A percentile compares a stretch with the other conserved stretches of the same genome.
Evolutionary conservation across 2,329 filamentous ascomycete genomes (phyloP).

Genomic region (Plenodomus lindquistii): DNA sequence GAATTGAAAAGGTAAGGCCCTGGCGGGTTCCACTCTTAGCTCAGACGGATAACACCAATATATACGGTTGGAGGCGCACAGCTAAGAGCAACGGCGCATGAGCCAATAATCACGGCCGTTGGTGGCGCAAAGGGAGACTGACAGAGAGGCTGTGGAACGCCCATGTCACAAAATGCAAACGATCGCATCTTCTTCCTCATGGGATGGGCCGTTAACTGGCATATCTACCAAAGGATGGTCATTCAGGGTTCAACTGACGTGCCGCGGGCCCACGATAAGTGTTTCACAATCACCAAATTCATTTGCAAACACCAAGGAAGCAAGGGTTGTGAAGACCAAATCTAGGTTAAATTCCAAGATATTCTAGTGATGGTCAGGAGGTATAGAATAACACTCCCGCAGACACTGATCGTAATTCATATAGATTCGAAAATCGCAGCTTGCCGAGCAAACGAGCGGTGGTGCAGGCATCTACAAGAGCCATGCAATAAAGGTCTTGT

Average conservation of each 20-base stretch:
- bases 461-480: constrained; percentile 54
- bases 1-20: too few species aligned
- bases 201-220: too few species aligned
- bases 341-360: background rate
- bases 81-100: too few species aligned
- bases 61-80: too few species aligned
- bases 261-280: background rate
- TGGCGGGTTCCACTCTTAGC: too few species aligned
- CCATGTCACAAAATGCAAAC: too few species aligned
- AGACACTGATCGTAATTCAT: background rate
- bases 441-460: background rate
- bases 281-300: too few species aligned
- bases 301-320: background rate
- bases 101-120: too few species aligned
- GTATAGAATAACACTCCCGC: background rate
- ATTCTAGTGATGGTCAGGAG: background rate
- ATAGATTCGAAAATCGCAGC: background rate
- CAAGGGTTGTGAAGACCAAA: background rate
- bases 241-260: background rate
- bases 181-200: too few species aligned
- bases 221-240: background rate
- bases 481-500: constrained; percentile 63
- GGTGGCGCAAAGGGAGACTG: too few species aligned
- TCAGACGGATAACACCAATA: too few species aligned
- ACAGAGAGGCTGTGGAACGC: too few species aligned